phyloP scores from a whole-genome alignment of 306 rosid species.

The Corylus avellana region DNA sequence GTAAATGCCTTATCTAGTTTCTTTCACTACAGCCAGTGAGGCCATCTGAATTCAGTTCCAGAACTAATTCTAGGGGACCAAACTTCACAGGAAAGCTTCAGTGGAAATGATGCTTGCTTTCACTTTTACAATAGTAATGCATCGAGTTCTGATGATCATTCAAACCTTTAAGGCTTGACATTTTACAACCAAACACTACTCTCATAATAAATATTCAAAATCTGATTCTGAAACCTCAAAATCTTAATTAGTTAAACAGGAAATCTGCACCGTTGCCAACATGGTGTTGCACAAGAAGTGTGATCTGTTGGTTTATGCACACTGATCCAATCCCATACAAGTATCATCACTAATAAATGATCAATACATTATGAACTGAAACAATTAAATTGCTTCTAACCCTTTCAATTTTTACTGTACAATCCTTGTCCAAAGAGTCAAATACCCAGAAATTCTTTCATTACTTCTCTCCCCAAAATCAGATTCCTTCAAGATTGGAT shows the following conservation, averaged over 20 bases:
- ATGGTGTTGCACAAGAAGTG: not conserved
- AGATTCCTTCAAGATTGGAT: not conserved
- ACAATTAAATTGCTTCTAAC: not conserved
- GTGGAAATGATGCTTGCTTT: not conserved
- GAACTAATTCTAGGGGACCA: not conserved
- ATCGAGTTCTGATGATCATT: not conserved
- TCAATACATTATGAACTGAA: not conserved
- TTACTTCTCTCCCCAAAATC: conserved; percentile 2
- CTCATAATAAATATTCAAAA: not conserved
- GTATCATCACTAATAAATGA: not conserved
- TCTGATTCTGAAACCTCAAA: not conserved
- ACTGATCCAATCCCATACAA: not conserved
- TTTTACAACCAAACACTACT: not conserved
- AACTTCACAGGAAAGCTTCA: not conserved
- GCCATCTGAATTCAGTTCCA: not conserved
- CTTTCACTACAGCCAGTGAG: not conserved
- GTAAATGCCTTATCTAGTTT: not conserved
- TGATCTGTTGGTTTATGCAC: not conserved
- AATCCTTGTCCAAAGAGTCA: not conserved
- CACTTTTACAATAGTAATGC: not conserved
- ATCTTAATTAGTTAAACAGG: not conserved
- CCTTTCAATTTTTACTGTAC: not conserved
- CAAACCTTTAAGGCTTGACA: not conserved
- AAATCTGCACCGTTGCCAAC: not conserved
- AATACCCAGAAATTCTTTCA: not conserved